Base-by-base conservation (phyloP, 2,329 filamentous ascomycete genomes). In the Aspergillus aculeatus region DNA sequence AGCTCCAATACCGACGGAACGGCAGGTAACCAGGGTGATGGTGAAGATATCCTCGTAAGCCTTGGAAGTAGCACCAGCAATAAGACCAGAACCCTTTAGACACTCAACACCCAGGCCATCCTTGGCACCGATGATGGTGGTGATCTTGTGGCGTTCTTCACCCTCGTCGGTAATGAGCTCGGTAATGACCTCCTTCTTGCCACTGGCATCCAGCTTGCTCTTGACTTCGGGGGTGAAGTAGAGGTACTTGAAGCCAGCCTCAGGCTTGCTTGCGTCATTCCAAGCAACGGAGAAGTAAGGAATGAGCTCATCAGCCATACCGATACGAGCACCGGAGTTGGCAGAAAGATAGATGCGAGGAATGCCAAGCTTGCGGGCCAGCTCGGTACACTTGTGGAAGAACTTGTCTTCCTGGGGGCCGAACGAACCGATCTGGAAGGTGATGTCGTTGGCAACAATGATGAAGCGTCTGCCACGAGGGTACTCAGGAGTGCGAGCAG, bases 31-130 rank as follows among this genome's bases (percentile, higher is more conserved):
- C 67, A 99, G 84, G 21, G 95, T 99, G 72, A 97, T 89, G 60
- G 95, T 99, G 82, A 99, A 99, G 76, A 99, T 97, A 76, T 99
- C 95, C 73, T 97, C 94, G 80, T 99, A 99, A 47, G 95, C 95
- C 75, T 91, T 88, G 75, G 93, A 96, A 38, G 95, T 99, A 71
- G 94, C 94, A 83, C 95, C 95, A 62, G 95, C 95, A 80, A 99
- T 99, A 68, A 99, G 86, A 87, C 95, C 95, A 68, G 95, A 99
- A 64, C 95, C 95, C 77, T 92, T 90, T 78, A 99, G 81, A 81
- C 93, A 99, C 81, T 99, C 95, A 62, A 99, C 95, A 85, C 95
- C 95, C 56, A 99, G 88, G 65, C 95, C 95, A 68, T 99, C 94
- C 77, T 98, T 94, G 64, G 89, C 87, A 80, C 95, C 95, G 66